A percentile compares a stretch with the other conserved stretches of the same genome.
Conservation (phyloP, 2,329 filamentous ascomycete species). For the Sphaerostilbella broomeana region DNA sequence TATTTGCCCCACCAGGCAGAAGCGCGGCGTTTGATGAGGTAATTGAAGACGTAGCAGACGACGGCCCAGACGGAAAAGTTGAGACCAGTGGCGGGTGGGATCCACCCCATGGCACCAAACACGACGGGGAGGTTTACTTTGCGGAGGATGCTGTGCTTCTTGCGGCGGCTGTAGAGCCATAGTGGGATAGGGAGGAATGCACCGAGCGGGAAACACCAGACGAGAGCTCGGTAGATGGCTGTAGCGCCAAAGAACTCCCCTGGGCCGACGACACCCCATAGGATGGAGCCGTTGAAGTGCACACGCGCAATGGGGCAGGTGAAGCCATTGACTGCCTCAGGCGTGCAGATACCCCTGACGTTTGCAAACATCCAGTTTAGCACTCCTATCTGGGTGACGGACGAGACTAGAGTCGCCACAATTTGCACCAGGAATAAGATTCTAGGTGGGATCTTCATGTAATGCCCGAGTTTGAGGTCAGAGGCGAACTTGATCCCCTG, state of each 20-base stretch:
- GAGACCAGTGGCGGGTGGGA: conserved; percentile 77
- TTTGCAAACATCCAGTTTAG: conserved; percentile 86
- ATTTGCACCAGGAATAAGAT: conserved; percentile 74
- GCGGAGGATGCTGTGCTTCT: conserved; percentile 56
- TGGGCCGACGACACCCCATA: conserved; percentile 85
- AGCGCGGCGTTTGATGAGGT: conserved; percentile 61
- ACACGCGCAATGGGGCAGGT: conserved; percentile 82
- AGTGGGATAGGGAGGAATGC: conserved; percentile 66
- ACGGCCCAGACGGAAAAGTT: conserved; percentile 86
- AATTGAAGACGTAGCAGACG: conserved; percentile 81
- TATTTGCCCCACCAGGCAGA: conserved; percentile 85
- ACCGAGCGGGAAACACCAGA: conserved; percentile 78
- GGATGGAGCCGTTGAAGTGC: conserved; percentile 83
- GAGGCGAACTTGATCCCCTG: conserved; percentile 86
- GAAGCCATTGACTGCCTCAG: conserved; percentile 76
- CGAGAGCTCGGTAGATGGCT: conserved; percentile 66
- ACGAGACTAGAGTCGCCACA: conserved; percentile 67
- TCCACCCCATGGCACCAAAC: conserved; percentile 78
- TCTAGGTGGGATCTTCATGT: conserved; percentile 81
- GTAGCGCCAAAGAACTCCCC: conserved; percentile 71
- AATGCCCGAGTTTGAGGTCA: conserved; percentile 80
- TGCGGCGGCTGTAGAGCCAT: conserved; percentile 61
- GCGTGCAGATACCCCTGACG: conserved; percentile 70
- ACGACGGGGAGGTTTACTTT: conserved; percentile 78
- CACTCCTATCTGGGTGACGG: conserved; percentile 73